These are phyloP conservation scores for Hansfordia pulvinata DNA, from an alignment of 2,329 filamentous ascomycete species.

Conservation along the genomic window DNA sequence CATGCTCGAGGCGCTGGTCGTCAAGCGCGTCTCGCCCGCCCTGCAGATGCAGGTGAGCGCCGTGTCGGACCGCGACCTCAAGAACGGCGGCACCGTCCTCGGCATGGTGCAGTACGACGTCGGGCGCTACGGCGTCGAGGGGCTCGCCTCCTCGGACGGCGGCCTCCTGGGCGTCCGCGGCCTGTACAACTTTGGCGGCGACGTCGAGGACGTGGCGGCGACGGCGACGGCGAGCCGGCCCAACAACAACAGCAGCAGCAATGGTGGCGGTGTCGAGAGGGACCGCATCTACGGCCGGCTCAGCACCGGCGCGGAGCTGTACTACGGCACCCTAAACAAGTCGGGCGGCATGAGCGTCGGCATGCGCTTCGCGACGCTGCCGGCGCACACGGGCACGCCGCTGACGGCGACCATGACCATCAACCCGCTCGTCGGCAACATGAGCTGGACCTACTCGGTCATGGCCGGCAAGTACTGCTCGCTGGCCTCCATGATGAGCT, in stretches of 20 bases:
- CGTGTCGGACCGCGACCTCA: slow-evolving; percentile 57
- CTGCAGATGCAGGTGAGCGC: slow-evolving; percentile 70
- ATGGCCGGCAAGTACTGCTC: slow-evolving; percentile 72
- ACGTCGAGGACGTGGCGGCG: slow-evolving; percentile 28
- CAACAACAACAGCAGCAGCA: slow-evolving; percentile 10
- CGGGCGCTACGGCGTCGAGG: slow-evolving; percentile 79
- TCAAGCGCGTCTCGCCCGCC: slow-evolving; percentile 64
- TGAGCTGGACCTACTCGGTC: slow-evolving; percentile 85
- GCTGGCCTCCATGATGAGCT: slow-evolving; percentile 83
- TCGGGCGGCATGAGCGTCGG: slow-evolving; percentile 84
- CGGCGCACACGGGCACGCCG: slow-evolving; percentile 69
- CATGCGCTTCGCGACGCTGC: slow-evolving; percentile 77
- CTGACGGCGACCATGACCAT: slow-evolving; percentile 87
- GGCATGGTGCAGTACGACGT: slow-evolving; percentile 69
- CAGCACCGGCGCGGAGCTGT: slow-evolving; percentile 82
- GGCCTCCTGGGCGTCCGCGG: slow-evolving; percentile 77
- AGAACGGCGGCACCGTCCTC: slow-evolving; percentile 64
- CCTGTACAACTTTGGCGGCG: slow-evolving; percentile 85
- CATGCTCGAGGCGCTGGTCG: slow-evolving; percentile 72
- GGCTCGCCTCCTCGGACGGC: slow-evolving; percentile 84
- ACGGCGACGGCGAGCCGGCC: slow-evolving; percentile 6
- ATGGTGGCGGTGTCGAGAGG: slow-evolving; percentile 26
- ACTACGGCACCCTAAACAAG: slow-evolving; percentile 92
- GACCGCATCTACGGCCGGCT: slow-evolving; percentile 68
- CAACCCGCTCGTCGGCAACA: slow-evolving; percentile 87